Base-by-base conservation (phyloP, 352 stramenopile genomes). In the Phytophthora syringae region DNA sequence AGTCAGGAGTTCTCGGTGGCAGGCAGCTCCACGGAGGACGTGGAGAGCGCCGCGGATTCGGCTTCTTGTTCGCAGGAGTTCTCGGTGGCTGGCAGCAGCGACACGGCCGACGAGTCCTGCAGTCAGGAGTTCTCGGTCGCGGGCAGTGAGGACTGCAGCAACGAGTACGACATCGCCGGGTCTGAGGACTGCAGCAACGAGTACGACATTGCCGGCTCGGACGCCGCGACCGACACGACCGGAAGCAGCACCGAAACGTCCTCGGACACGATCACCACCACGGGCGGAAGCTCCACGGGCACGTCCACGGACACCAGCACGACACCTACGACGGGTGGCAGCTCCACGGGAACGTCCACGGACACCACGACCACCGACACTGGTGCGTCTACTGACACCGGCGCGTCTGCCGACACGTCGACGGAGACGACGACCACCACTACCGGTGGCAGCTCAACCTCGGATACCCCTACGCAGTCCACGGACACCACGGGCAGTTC, bases 51-150 rank as follows among this genome's bases (percentile, higher is more conserved):
- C 6, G 56, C 40, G 3, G 60, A 70, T 24, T 72, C 73, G 22
- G 71, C 52, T 20, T 70, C 65, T 20, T 73, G 71, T 68, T 68
- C 62, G n/a, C 71, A 82, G 49, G 65, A 74, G 30, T 74, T 70
- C 52, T 58, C 50, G 6, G 36, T 58, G 5, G 70, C 65, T 3
- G 62, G 56, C 7, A 70, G 64, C 43, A 50, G 39, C 20, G 67
- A 63, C 21, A 59, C 34, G 0, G 49, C 62, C 2, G 57, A 61
- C 10, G 67, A 72, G 28, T 71, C 63, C 18, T 80, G 72, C 56
- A 72, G 59, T 43, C 36, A 77, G 27, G 67, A 74, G 37, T 67
- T 66, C 20, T 62, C 56, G 5, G 52, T 71, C 1, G 70, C 70
- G 0, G 55, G 64, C 10, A 24, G 16, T 7, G 39, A 45, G 18